Conservation (phyloP, 768 basidiomycete genomes). For the Suillus cothurnatus region DNA sequence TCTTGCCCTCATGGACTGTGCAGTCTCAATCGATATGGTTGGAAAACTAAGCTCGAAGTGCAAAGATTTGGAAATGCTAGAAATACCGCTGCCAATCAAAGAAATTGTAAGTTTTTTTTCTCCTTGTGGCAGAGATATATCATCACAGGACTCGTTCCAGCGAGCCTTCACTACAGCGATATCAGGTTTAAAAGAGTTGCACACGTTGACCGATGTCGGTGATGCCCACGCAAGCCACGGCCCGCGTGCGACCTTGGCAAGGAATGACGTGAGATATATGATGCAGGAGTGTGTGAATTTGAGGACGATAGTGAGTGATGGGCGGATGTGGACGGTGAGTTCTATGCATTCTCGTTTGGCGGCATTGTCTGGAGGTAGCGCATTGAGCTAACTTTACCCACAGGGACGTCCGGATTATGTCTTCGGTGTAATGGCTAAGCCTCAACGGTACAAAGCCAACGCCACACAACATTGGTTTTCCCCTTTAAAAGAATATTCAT, state of each 20-base stretch:
- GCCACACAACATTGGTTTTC: slow-evolving; percentile 5
- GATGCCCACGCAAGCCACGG: slow-evolving; percentile 45
- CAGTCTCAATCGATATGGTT: slow-evolving; percentile 42
- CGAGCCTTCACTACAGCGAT: slow-evolving; percentile 40
- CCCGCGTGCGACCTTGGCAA: slow-evolving; percentile 40
- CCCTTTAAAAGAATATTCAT: neutral
- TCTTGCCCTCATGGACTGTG: slow-evolving; percentile 51
- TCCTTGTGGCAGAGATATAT: neutral
- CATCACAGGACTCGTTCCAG: slow-evolving; percentile 13
- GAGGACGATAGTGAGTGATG: slow-evolving; percentile 48
- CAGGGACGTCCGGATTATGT: neutral
- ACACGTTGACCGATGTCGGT: slow-evolving; percentile 46
- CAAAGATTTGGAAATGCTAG: slow-evolving; percentile 48
- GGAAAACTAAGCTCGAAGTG: slow-evolving; percentile 45
- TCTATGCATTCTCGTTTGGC: slow-evolving; percentile 3
- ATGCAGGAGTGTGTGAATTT: slow-evolving; percentile 44
- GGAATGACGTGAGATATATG: slow-evolving; percentile 41
- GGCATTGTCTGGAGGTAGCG: neutral
- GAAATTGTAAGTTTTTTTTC: slow-evolving; percentile 44
- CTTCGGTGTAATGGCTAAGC: neutral
- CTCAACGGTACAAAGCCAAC: neutral
- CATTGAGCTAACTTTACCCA: neutral
- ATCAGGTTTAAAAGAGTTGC: slow-evolving; percentile 38
- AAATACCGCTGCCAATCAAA: slow-evolving; percentile 51
- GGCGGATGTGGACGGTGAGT: slow-evolving; percentile 58